phyloP scores from a whole-genome alignment of 2,329 filamentous ascomycete species.

The Calycina herbarum region DNA sequence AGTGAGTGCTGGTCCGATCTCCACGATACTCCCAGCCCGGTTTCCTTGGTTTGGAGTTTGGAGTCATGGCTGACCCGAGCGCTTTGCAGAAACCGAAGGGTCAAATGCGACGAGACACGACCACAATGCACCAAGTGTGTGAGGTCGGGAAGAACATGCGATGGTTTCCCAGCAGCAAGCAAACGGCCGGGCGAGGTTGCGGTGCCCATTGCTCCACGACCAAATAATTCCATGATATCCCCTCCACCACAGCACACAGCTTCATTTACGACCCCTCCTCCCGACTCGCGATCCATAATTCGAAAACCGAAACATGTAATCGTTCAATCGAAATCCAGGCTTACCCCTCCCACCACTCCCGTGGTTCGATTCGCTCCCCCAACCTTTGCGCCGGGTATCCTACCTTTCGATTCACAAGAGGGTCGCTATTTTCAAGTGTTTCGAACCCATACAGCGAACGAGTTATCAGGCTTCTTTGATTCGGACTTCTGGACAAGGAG shows the following conservation, averaged over 20 bases:
- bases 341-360: constrained; percentile 17
- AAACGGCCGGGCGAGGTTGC: constrained; percentile 25
- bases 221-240: constrained; percentile 11
- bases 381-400: constrained; percentile 22
- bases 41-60: neutral
- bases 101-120: constrained; percentile 66
- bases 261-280: constrained; percentile 12
- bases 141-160: constrained; percentile 57
- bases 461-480: constrained; percentile 68
- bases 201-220: constrained; percentile 31
- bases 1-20: constrained; percentile 47
- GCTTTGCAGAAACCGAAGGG: constrained; percentile 53
- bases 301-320: constrained; percentile 9
- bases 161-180: constrained; percentile 52
- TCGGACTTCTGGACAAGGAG: constrained; percentile 63
- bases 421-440: constrained; percentile 63
- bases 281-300: constrained; percentile 2
- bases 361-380: constrained; percentile 21
- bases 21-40: neutral
- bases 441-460: constrained; percentile 58
- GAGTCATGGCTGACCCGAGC: neutral
- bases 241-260: constrained; percentile 14
- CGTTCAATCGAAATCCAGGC: neutral
- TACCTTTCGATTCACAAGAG: constrained; percentile 54
- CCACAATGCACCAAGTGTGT: constrained; percentile 61